Evolutionary conservation across 805 yeast species (phyloP), one percentile per base, ranked within the genome.

Genomic region (Lachancea dasiensis): DNA sequence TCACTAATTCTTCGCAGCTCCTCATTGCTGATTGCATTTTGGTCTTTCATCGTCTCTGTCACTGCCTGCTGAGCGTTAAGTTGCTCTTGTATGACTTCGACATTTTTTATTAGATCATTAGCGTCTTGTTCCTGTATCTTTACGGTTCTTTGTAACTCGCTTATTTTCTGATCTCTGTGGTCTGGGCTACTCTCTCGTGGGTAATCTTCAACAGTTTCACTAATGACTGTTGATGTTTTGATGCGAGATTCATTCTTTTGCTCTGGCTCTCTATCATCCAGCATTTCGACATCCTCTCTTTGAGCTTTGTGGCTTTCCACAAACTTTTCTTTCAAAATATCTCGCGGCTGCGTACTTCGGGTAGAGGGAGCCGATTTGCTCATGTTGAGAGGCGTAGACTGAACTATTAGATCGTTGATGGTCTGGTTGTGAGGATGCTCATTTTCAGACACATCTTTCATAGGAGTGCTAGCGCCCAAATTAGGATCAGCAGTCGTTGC

Each of bases 371-470:
- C 30, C 5, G 36, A 30, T 31, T 38, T 38, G 16, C 29, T 21
- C 6, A 36, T 24, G 7, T 49, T 40, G 26, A 49, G 29, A 11
- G 53, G 53, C 3, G 53, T 49, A 7, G 51, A 47, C 28, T 49
- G 53, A 10, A 49, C 50, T 27, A 45, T 39, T n/a, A 49, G 44
- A 16, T 47, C 49, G 14, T 38, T 41, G 14, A 47, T 43, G 14
- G 44, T 37, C 17, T 45, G 46, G 6, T 39, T 44, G 15, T 35
- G 38, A 6, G 44, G 19, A 17, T 38, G 29, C n/a, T 24, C 24
- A 11, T 40, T 33, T 15, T 16, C 40, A 7, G 41, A 31, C 11
- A 27, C 46, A 3, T 38, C 24, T 27, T 46, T 47, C 29, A 46
- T 44, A 6, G 51, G 51, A n/a, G 50, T 48, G 3, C 49, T 24